A percentile compares a stretch with the other conserved stretches of the same genome.
phyloP scores from a whole-genome alignment of 2,329 filamentous ascomycete species.

The Balansia obtecta region DNA sequence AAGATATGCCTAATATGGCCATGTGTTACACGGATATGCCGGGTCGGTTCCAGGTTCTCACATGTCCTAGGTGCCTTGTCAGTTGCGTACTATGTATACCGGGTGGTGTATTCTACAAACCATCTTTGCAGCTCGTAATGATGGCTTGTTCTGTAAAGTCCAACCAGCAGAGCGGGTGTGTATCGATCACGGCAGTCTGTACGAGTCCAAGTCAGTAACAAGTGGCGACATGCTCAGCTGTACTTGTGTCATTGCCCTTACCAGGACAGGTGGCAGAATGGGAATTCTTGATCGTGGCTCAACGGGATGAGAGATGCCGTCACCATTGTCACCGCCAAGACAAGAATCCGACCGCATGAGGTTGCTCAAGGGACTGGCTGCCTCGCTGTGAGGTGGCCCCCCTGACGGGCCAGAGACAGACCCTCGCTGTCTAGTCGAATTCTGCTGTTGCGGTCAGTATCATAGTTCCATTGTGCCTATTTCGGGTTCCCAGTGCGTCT shows the following conservation, averaged over 20 bases:
- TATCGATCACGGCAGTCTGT: constrained; percentile 70
- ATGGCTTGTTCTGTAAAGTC: constrained; percentile 92
- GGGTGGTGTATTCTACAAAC: constrained; percentile 38
- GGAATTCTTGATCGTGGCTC: constrained; percentile 76
- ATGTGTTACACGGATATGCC: constrained; percentile 5
- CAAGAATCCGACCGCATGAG: constrained; percentile 62
- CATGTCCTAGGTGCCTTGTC: constrained; percentile 44
- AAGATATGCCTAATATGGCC: no score
- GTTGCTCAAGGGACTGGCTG: constrained; percentile 43
- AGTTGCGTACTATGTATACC: constrained; percentile 6
- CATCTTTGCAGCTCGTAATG: constrained; percentile 81
- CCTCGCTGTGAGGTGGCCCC: constrained; percentile 44
- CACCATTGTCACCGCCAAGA: constrained; percentile 40
- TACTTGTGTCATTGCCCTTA: constrained; percentile 28
- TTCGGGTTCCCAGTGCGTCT: no score
- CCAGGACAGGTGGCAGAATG: constrained; percentile 81
- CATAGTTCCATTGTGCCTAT: background rate
- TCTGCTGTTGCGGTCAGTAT: constrained; percentile 4
- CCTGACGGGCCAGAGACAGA: constrained; percentile 39
- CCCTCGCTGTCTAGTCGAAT: constrained; percentile 29
- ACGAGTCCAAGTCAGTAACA: no score
- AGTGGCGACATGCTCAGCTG: background rate
- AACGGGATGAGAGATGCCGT: constrained; percentile 61
- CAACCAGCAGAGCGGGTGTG: constrained; percentile 78
- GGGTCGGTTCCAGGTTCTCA: constrained; percentile 63